These are phyloP conservation scores for Comarum palustre DNA, from an alignment of 306 rosid species.

Conservation along the genomic window DNA sequence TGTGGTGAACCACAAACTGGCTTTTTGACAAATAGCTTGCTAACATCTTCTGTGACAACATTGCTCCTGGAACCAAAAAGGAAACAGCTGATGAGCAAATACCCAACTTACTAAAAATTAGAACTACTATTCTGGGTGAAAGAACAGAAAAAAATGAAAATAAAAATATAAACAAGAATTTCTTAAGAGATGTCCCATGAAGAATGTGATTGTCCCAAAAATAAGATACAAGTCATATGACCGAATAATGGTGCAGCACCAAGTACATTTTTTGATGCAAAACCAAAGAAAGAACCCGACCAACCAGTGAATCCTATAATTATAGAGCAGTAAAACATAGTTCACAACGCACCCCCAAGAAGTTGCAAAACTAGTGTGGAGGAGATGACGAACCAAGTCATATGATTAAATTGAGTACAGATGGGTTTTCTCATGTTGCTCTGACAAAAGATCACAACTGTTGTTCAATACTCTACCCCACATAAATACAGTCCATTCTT, in stretches of 20 bases:
- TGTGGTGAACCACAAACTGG: slow-evolving; percentile 36
- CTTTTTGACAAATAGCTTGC: slow-evolving; percentile 82
- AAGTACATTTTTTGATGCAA: neutral
- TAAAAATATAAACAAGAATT: neutral
- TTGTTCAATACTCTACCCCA: neutral
- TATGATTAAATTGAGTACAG: neutral
- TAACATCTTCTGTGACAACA: slow-evolving; percentile 83
- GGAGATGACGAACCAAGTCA: neutral
- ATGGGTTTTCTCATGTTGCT: neutral
- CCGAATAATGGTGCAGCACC: neutral
- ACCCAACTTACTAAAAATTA: neutral
- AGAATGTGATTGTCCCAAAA: neutral
- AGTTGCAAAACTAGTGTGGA: neutral
- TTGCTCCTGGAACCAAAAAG: slow-evolving; percentile 65
- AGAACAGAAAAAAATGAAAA: neutral
- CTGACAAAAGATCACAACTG: neutral
- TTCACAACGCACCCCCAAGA: neutral
- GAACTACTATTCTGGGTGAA: neutral
- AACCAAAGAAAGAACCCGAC: neutral
- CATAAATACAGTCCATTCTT: neutral
- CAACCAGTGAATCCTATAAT: neutral
- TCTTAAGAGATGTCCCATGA: neutral
- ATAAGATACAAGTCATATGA: too few species aligned
- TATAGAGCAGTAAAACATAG: neutral
- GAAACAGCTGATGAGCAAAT: slow-evolving; percentile 25